Percentiles rank a stretch among this genome's conserved stretches.
These are phyloP conservation scores for Mixia osmundae DNA, from an alignment of 1,284 basidiomycete genomes.

Conservation along the genomic window DNA sequence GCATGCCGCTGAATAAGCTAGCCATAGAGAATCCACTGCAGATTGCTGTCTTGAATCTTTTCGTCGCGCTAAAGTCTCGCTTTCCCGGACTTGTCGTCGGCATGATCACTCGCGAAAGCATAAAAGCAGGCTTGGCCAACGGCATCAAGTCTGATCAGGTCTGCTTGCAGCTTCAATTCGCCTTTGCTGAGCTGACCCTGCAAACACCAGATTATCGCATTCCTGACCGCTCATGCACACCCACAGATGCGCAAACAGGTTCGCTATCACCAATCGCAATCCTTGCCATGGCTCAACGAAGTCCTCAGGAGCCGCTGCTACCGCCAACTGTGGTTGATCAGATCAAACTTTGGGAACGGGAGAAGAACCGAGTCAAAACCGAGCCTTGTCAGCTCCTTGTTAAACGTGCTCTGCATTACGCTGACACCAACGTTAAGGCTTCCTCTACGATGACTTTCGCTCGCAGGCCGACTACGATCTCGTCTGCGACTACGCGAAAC, in stretches of 20 bases:
- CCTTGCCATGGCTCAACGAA: too few species aligned
- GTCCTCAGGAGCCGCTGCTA: conserved; percentile 66
- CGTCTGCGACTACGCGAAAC: conserved; percentile 60
- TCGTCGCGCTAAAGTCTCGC: conserved; percentile 71
- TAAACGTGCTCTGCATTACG: too few species aligned
- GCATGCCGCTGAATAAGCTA: conserved; percentile 1
- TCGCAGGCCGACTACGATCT: conserved; percentile 67
- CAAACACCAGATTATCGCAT: conserved; percentile 62
- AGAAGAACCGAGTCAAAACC: conserved; percentile 72
- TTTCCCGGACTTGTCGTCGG: conserved; percentile 94
- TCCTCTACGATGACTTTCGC: conserved; percentile 65
- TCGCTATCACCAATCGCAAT: not conserved
- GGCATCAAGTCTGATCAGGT: conserved; percentile 94
- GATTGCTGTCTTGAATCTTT: conserved; percentile 86
- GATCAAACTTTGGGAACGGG: conserved; percentile 90
- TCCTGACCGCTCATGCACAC: conserved; percentile 81
- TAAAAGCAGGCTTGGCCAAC: conserved; percentile 76
- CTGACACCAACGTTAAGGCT: conserved; percentile 29
- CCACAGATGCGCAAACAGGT: conserved; percentile 57
- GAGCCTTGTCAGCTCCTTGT: not conserved
- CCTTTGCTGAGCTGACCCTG: not conserved
- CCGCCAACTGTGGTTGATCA: conserved; percentile 96
- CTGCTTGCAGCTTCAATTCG: conserved; percentile 10
- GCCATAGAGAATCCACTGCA: conserved; percentile 67
- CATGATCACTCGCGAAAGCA: conserved; percentile 77